phyloP scores from a whole-genome alignment of 345 rosid species.

The Linum usitatissimum region DNA sequence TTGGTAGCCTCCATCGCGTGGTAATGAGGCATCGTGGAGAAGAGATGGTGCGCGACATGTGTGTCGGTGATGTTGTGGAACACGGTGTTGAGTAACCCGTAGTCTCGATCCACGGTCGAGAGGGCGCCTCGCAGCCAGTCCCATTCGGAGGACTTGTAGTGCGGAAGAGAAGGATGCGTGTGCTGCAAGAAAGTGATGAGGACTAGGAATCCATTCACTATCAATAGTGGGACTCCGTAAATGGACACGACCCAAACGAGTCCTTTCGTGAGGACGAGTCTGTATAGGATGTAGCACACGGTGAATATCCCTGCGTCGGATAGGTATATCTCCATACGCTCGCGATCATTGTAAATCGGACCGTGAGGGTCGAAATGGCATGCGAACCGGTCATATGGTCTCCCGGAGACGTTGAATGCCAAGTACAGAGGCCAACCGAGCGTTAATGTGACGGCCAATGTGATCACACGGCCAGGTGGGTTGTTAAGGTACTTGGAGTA shows the following conservation, averaged over 20 bases:
- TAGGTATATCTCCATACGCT: constrained; percentile 61
- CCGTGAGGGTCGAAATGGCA: constrained; percentile 66
- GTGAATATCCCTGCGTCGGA: constrained; percentile 64
- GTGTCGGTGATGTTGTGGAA: constrained; percentile 30
- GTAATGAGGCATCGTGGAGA: constrained; percentile 26
- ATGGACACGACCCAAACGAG: not conserved
- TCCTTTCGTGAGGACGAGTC: constrained; percentile 38
- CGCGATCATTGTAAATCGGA: constrained; percentile 66
- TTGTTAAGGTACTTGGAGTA: constrained; percentile 60
- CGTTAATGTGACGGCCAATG: constrained; percentile 33
- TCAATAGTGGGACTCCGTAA: not conserved
- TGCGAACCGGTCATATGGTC: constrained; percentile 59
- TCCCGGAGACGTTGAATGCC: constrained; percentile 69
- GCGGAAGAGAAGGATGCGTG: constrained; percentile 23
- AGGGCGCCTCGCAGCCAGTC: constrained; percentile 30
- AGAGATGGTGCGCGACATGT: constrained; percentile 26
- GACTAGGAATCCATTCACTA: not conserved
- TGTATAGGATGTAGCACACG: constrained; percentile 42
- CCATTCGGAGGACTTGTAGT: constrained; percentile 25
- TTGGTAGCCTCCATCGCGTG: constrained; percentile 28
- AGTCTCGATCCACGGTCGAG: constrained; percentile 25
- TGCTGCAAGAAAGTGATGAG: constrained; percentile 18
- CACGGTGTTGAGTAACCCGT: constrained; percentile 24
- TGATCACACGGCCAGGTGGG: constrained; percentile 49
- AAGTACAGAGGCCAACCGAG: constrained; percentile 87